Conservation (phyloP, 2,329 filamentous ascomycete genomes). For the Diaporthe sp. region DNA sequence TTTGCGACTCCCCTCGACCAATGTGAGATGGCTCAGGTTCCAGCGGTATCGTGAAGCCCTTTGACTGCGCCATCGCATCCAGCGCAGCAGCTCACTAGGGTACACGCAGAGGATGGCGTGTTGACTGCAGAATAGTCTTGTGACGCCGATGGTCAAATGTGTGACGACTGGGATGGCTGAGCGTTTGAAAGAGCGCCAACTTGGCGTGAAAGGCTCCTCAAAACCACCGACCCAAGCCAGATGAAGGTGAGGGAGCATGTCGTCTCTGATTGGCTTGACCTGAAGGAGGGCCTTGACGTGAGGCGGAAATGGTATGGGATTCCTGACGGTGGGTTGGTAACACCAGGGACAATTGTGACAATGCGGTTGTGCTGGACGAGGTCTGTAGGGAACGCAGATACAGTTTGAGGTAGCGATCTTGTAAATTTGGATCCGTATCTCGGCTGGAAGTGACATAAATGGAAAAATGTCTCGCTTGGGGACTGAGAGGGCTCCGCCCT, state of each 20-base stretch:
- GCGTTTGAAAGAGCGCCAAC: not conserved
- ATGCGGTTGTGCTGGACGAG: not conserved
- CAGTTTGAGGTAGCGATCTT: not conserved
- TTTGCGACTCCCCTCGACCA: not conserved
- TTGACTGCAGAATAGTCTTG: not conserved
- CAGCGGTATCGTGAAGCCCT: not conserved
- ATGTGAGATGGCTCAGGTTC: not conserved
- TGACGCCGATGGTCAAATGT: conserved; percentile 2
- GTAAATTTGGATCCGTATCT: not conserved
- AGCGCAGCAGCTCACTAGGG: not conserved
- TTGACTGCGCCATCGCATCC: not conserved
- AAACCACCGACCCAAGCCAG: not conserved
- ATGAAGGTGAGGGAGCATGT: not conserved
- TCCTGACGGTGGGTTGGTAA: not conserved
- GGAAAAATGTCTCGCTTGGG: not conserved
- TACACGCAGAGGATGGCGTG: fast-evolving
- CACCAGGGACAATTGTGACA: not conserved
- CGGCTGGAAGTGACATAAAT: not conserved
- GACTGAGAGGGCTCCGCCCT: not conserved
- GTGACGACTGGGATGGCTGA: not conserved
- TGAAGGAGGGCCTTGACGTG: not conserved
- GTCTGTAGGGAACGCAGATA: not conserved
- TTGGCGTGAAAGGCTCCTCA: no score
- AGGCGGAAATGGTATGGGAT: not conserved
- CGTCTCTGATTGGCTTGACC: not conserved